phyloP scores from a whole-genome alignment of 2,329 filamentous ascomycete genomes.

The Fusarium protoensiforme region DNA sequence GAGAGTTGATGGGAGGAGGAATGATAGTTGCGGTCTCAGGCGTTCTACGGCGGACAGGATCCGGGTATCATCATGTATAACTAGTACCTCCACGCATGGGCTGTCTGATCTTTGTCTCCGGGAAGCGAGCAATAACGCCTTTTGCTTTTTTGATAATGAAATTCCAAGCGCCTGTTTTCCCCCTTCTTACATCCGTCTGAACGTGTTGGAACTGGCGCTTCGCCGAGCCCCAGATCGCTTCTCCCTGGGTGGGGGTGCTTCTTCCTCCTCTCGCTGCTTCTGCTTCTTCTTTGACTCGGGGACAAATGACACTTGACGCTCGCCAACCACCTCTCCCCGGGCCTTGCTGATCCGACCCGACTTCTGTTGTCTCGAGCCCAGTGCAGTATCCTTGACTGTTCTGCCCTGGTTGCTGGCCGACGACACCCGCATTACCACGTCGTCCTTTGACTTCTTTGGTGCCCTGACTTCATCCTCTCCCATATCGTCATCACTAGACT shows the following conservation, averaged over 20 bases:
- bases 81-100: constrained; percentile 40
- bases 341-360: constrained; percentile 59
- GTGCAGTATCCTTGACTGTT: constrained; percentile 64
- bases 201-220: constrained; percentile 81
- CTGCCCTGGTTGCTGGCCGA: constrained; percentile 72
- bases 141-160: constrained; percentile 37
- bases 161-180: constrained; percentile 36
- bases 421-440: constrained; percentile 73
- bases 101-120: constrained; percentile 38
- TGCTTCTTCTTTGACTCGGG: constrained; percentile 68
- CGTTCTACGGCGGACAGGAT: constrained; percentile 42
- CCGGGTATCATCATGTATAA: constrained; percentile 46
- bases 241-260: constrained; percentile 42
- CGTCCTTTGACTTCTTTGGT: constrained; percentile 47
- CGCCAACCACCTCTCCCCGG: constrained; percentile 65
- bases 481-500: constrained; percentile 56
- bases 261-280: constrained; percentile 50
- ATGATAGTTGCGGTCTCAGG: constrained; percentile 16
- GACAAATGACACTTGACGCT: constrained; percentile 78
- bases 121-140: constrained; percentile 38
- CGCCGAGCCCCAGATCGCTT: constrained; percentile 61
- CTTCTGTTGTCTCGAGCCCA: constrained; percentile 67
- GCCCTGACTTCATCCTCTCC: constrained; percentile 39
- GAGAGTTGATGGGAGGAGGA: background rate
- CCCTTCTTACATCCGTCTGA: constrained; percentile 70